A percentile compares a stretch with the other conserved stretches of the same genome.
phyloP scores from a whole-genome alignment of 164 flowering plant species.

The Umbellularia californica region DNA sequence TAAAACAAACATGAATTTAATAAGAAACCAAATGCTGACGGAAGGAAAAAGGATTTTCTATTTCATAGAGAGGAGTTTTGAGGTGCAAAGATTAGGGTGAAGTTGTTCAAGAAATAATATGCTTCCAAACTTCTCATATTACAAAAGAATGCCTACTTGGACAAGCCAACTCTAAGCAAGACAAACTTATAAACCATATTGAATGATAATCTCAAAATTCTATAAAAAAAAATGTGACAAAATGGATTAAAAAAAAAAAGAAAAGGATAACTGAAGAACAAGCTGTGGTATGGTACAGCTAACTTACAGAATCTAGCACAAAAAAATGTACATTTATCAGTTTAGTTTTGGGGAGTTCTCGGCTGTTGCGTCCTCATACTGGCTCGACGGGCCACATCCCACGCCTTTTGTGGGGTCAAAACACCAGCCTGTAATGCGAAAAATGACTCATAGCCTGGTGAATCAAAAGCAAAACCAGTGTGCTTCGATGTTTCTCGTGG shows the following conservation, averaged over 20 bases:
- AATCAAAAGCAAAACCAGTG: conserved; percentile 95
- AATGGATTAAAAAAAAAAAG: background rate
- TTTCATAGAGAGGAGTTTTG: background rate
- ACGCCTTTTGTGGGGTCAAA: conserved; percentile 82
- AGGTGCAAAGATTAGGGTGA: background rate
- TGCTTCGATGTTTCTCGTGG: conserved; percentile 78
- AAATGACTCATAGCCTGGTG: conserved; percentile 97
- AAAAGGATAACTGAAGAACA: background rate
- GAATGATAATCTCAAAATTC: background rate
- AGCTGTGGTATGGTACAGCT: background rate
- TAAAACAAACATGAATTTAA: too few relatives aligned
- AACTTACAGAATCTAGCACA: background rate
- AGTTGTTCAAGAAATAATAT: background rate
- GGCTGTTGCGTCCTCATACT: conserved; percentile 51
- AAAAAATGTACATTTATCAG: conserved; percentile 1
- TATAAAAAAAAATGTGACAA: background rate
- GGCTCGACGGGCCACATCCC: conserved; percentile 96
- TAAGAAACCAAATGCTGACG: too few relatives aligned
- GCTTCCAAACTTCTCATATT: background rate
- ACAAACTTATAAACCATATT: background rate
- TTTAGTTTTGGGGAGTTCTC: conserved; percentile 28
- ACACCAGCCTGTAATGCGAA: conserved; percentile 85
- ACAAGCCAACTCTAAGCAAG: background rate
- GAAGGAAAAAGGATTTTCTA: too few relatives aligned
- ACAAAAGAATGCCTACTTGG: background rate